Evolutionary conservation across 345 rosid species (phyloP), one percentile per base, ranked within the genome.

Genomic region (Durio zibethinus): DNA sequence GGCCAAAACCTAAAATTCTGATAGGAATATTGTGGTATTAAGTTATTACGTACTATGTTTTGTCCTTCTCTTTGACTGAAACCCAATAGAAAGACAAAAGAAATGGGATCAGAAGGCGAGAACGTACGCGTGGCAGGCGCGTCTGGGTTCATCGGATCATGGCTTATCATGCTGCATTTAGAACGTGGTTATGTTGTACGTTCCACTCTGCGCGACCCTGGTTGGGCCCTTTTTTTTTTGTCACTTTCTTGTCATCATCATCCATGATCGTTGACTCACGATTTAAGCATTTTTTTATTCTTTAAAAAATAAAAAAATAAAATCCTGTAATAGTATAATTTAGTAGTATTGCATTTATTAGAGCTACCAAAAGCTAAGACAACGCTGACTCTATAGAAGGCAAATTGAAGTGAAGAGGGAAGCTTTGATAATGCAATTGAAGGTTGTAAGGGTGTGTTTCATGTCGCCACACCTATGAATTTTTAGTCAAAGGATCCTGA

Each of bases 401-500:
- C 80, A 0, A 85, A 84, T n/a, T 47, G 83, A 20, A 10, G 27
- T 9, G 78, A 64, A 0, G 80, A 83, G 2, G 87, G 83, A 23
- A 84, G 87, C 72, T 84, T 80, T 25, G 68, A 80, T 18, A 79
- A 75, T 10, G 82, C 78, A 4, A 75, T 86, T 40, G 71, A 79
- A 12, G 86, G 85, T 0, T 84, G 89, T 72, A 15, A 59, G 0
- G 83, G 84, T 0, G 87, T 84, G 15, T 81, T 84, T 62, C 85
- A 81, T 27, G 86, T 84, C 0, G 87, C 89, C 27, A 82, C 73
- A 0, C 89, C 87, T 3, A 69, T 81, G 81, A 82, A 86, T 50
- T 75, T 83, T 40, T 76, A 67, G 10, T 67, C 80, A 64, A 45
- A 72, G n/a, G 86, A 86, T 31, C 83, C 80, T 1, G 87, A 83